These are phyloP conservation scores for Glarea lozoyensis DNA, from an alignment of 495 filamentous ascomycete genomes.

Conservation along the genomic window DNA sequence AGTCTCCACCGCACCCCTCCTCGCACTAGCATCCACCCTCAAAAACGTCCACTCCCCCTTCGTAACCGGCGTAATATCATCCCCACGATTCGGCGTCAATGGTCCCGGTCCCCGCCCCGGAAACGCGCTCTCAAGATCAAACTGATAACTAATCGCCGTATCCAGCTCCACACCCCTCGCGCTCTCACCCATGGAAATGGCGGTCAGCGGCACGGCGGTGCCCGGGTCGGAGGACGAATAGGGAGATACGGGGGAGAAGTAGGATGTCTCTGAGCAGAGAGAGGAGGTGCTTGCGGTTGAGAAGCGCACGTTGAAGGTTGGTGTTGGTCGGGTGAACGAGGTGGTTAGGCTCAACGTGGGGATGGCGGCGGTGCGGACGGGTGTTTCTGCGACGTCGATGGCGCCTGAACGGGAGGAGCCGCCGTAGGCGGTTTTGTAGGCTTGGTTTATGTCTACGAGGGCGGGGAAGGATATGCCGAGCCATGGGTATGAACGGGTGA, in stretches of 20 bases:
- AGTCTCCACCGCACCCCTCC: slow-evolving; percentile 30
- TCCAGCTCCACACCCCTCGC: slow-evolving; percentile 13
- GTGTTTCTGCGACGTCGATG: slow-evolving; percentile 21
- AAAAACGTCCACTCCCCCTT: slow-evolving; percentile 46
- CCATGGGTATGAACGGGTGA: slow-evolving; percentile 55
- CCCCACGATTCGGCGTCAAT: slow-evolving; percentile 42
- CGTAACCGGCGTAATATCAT: slow-evolving; percentile 46
- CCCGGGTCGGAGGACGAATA: not conserved
- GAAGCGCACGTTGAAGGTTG: not conserved
- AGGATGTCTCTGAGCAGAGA: not conserved
- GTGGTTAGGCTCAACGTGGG: not conserved
- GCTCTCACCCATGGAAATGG: slow-evolving; percentile 13
- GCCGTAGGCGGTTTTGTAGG: slow-evolving; percentile 49
- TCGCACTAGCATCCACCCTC: slow-evolving; percentile 32
- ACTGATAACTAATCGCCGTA: not conserved
- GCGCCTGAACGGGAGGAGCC: slow-evolving; percentile 24
- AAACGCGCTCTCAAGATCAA: slow-evolving; percentile 1
- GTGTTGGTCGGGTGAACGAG: not conserved
- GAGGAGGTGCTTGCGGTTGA: not conserved
- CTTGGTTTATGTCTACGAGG: slow-evolving; percentile 44
- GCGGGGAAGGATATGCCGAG: slow-evolving; percentile 45
- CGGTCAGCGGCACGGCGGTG: not conserved
- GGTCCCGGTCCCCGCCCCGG: slow-evolving; percentile 17
- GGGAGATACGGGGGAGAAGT: not conserved
- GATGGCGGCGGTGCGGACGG: slow-evolving; percentile 3